Evolutionary conservation across 1,284 basidiomycete species (phyloP), one percentile per base, ranked within the genome.

Genomic region (Albatrellus sp.): DNA sequence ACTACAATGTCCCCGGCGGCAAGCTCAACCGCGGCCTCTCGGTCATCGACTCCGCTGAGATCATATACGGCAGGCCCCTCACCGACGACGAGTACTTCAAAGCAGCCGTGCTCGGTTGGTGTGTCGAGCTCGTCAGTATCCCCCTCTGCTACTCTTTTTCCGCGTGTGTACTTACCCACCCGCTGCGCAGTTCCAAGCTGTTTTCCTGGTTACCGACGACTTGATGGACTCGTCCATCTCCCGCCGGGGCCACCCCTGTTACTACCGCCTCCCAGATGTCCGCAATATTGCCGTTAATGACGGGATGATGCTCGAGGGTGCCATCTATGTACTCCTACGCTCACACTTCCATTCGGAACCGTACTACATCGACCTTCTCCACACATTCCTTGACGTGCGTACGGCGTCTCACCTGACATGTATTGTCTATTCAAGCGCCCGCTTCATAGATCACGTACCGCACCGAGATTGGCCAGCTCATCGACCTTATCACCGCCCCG

Each of bases 171-270:
- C 31, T 20, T n/a, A 43, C 29, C 40, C 37, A 41, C 46, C 10
- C 16, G 28, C 20, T 32, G 41, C 12, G 10, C 58, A 93, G 89
- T 76, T 98, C 10, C 96, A 98, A 82, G 91, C 92, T 0, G 97
- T 88, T 68, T 98, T 98, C 77, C 78, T 98, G 45, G 92, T 98
- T 45, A 81, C 91, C 19, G 96, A 98, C 65, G 94, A 98, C 63
- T 92, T 98, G 63, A 98, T 98, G 93, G 96, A 98, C 61, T 64
- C 75, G 20, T 90, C 84, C 40, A 80, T 96, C 56, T 98, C 93
- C 5, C 86, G 94, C 35, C 81, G 94, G n/a, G 86, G 88, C 14
- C 92, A 98, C 61, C 89, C 92, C 0, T 98, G 96, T 67, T 98
- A 90, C 89, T 98, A 94, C 69, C 75, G 77, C 50, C 63, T 80